phyloP scores from a whole-genome alignment of 1,284 basidiomycete genomes.

The Cryptococcus sp. region DNA sequence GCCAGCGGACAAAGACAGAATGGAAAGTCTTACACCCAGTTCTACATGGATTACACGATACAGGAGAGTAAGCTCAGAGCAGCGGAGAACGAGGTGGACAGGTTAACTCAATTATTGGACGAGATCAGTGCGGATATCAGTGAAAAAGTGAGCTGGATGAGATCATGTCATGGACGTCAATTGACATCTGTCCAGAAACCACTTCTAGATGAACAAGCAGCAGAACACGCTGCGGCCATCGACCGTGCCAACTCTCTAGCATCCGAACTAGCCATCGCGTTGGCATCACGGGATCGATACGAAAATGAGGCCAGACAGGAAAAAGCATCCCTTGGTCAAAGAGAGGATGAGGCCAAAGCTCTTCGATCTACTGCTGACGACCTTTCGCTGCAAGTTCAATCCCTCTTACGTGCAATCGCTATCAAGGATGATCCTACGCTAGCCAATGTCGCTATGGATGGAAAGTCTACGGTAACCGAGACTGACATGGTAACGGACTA shows the following conservation, averaged over 20 bases:
- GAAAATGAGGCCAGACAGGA: slow-evolving; percentile 46
- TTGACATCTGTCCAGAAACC: slow-evolving; percentile 61
- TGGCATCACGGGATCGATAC: slow-evolving; percentile 59
- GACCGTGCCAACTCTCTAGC: slow-evolving; percentile 74
- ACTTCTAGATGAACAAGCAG: slow-evolving; percentile 74
- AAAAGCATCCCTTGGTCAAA: slow-evolving; percentile 60
- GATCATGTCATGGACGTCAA: background rate
- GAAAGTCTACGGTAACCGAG: slow-evolving; percentile 44
- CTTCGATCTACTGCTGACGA: slow-evolving; percentile 77
- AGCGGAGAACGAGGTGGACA: slow-evolving; percentile 72
- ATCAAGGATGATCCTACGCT: slow-evolving; percentile 76
- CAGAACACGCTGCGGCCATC: slow-evolving; percentile 74
- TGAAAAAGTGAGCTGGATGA: slow-evolving; percentile 63
- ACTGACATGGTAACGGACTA: slow-evolving; percentile 82
- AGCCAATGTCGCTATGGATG: slow-evolving; percentile 64
- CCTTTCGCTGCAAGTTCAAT: slow-evolving; percentile 78
- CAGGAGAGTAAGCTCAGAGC: slow-evolving; percentile 74
- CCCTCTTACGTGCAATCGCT: slow-evolving; percentile 70
- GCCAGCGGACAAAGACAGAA: slow-evolving; percentile 61
- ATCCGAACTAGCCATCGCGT: slow-evolving; percentile 63
- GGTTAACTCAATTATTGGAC: slow-evolving; percentile 65
- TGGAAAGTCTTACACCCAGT: slow-evolving; percentile 56
- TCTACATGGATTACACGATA: slow-evolving; percentile 77
- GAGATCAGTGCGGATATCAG: slow-evolving; percentile 64
- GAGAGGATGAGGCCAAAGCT: slow-evolving; percentile 63